Evolutionary conservation across 176 grass and related monocot genomes (phyloP), one percentile per base, ranked within the genome.

Genomic region (Carex parvula): DNA sequence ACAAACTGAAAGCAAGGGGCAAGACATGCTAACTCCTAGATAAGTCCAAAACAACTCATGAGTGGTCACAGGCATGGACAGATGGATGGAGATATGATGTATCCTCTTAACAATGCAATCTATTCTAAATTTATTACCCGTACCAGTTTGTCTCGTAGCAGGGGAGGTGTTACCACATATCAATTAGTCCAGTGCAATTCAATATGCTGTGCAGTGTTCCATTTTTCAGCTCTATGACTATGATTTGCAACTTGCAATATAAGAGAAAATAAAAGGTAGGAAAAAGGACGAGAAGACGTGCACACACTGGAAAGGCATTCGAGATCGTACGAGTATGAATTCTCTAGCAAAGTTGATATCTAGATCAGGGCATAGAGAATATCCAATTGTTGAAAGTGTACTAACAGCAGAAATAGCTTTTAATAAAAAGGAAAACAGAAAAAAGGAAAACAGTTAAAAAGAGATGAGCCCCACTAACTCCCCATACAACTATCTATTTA

Each of bases 1-100:
- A 62, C 54, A 30, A 81, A 81, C 35, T 64, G 59, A 81, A 81
- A 44, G 79, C 79, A 59, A 81, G 17, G 63, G 63, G 35, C 4
- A 81, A 48, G 79, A 81, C 26, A 16, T 9, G 17, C 57, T 7
- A 81, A 41, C 53, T 60, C 20, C 24, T 20, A 39, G 35, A 42
- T 81, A 81, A 60, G 0, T 13, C n/a, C 2, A n/a, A 72, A 64
- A 48, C 39, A 73, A 50, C 41, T 73, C n/a, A 24, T 73, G 3
- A 21, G 42, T 73, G 70, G 37, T 50, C 70, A 46, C 7, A 48
- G 13, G 70, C 70, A 73, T 73, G 70, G 17, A 22, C 70, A 48
- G 18, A 80, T 41, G 78, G 59, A 79, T 81, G 35, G 78, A 80
- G 29, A 56, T 44, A 44, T 80, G 15, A 80, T 80, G 7, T 42